phyloP scores from a whole-genome alignment of 2,329 filamentous ascomycete genomes.

The Zymoseptoria tritici region DNA sequence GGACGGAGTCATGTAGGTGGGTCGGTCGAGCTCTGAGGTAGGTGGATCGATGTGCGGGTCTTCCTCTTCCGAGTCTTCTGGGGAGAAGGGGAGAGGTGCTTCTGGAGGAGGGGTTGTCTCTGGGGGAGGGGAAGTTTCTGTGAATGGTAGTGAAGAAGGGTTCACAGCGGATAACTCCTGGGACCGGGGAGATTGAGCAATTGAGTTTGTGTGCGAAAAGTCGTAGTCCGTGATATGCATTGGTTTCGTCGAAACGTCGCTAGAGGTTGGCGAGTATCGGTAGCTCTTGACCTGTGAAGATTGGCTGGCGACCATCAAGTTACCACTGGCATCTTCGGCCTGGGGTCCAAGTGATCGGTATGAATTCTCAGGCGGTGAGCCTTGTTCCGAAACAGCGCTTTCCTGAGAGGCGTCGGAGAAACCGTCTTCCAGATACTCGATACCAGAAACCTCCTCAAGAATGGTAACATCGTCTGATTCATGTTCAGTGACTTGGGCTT shows the following conservation, averaged over 20 bases:
- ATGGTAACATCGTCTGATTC: neutral
- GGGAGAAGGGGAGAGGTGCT: neutral
- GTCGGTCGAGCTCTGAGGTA: constrained; percentile 15
- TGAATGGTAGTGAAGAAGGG: neutral
- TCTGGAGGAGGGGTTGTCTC: neutral
- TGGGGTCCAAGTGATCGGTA: neutral
- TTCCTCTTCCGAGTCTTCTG: constrained; percentile 5
- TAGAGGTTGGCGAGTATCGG: neutral
- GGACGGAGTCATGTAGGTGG: constrained; percentile 37
- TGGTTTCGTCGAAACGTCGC: neutral
- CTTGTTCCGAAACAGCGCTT: neutral
- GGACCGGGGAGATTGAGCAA: neutral
- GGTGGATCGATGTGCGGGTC: constrained; percentile 2
- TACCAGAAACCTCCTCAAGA: neutral
- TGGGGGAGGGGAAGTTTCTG: neutral
- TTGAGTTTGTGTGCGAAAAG: neutral
- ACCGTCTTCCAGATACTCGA: neutral
- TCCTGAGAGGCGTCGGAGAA: neutral
- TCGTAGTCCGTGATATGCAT: neutral
- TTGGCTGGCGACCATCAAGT: too few species aligned
- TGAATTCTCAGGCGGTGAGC: neutral
- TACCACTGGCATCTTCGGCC: neutral
- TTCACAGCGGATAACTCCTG: too few species aligned
- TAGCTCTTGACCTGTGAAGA: too few species aligned
- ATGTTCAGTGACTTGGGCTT: neutral